phyloP scores from a whole-genome alignment of 345 rosid genomes.

The Salix caprea region DNA sequence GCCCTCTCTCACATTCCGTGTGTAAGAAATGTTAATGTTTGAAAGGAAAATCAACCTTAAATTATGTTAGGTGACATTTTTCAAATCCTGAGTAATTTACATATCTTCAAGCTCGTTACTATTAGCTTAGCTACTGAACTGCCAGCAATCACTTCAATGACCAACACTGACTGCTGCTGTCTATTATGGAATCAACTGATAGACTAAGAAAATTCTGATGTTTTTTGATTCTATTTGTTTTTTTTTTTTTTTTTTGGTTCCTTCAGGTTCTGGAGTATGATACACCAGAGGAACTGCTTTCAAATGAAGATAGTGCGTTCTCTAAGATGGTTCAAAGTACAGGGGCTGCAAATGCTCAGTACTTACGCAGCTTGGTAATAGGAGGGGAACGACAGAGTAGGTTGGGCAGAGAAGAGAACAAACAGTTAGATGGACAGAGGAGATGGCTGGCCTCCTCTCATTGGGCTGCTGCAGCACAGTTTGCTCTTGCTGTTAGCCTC shows the following conservation, averaged over 20 bases:
- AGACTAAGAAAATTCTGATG: not conserved
- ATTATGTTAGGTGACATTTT: too few species aligned
- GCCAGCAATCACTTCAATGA: too few species aligned
- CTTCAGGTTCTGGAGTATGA: slow-evolving; percentile 82
- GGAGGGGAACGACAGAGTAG: slow-evolving; percentile 39
- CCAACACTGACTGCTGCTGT: too few species aligned
- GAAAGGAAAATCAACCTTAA: too few species aligned
- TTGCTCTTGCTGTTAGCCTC: slow-evolving; percentile 76
- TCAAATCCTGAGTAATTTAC: too few species aligned
- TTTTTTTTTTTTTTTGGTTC: not conserved
- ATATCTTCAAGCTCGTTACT: too few species aligned
- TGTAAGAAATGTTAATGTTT: too few species aligned
- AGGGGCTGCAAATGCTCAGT: slow-evolving; percentile 91
- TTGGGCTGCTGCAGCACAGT: slow-evolving; percentile 83
- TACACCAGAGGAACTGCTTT: slow-evolving; percentile 70
- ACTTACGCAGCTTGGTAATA: slow-evolving; percentile 68
- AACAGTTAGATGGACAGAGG: slow-evolving; percentile 59
- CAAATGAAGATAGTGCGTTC: slow-evolving; percentile 71
- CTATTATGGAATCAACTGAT: not conserved
- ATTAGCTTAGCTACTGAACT: too few species aligned
- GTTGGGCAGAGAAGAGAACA: slow-evolving; percentile 32
- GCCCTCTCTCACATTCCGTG: not conserved
- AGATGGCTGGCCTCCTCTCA: slow-evolving; percentile 76
- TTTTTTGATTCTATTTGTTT: not conserved
- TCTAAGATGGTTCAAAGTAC: slow-evolving; percentile 97